Base-by-base conservation (phyloP, 495 filamentous ascomycete species). In the Podospora australis region DNA sequence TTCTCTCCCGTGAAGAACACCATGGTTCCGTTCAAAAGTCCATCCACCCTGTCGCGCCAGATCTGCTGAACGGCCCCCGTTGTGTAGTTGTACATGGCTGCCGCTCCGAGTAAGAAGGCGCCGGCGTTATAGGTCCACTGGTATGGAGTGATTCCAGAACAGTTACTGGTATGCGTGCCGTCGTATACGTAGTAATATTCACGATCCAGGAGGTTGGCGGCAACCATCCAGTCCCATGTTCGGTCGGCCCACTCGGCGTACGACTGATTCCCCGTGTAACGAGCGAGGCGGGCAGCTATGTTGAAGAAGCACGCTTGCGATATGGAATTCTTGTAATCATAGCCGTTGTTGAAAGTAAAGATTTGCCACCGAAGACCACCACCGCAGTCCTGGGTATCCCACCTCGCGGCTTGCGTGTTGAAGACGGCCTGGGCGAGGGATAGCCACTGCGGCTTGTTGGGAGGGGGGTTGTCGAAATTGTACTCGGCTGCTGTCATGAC, bases 301-400 rank as follows among this genome's bases (percentile, higher is more conserved):
- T 85, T 82, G 67, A 88, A 88, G 57, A 87, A 80, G 36, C 78
- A 78, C 0, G 78, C 84, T 48, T 86, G 86, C 1, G 80, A 79
- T 16, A 86, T 75, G 28, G 79, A 74, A 60, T 90, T 90, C 61
- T 88, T 88, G 65, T 82, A 87, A 47, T 79, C 74, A 63, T 85
- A 92, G 1, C 88, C 89, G 8, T 73, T 80, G 67, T 90, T 87
- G 65, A 83, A 89, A 2, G 78, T 73, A 63, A 78, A 88, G 34
- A 92, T 86, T 70, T 94, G 88, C 88, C 88, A 94, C 25, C 82
- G 73, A 40, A 94, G 67, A 1, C 89, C 88, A 35, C 88, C 88
- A 24, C 75, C 74, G 63, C 88, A 95, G 14, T 76, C 75, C 5
- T 64, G 55, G 2, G 67, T 67, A 48, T 90, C 74, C 87, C 87